Evolutionary conservation across 2,329 filamentous ascomycete genomes (phyloP).

Genomic region (Cytospora mali): DNA sequence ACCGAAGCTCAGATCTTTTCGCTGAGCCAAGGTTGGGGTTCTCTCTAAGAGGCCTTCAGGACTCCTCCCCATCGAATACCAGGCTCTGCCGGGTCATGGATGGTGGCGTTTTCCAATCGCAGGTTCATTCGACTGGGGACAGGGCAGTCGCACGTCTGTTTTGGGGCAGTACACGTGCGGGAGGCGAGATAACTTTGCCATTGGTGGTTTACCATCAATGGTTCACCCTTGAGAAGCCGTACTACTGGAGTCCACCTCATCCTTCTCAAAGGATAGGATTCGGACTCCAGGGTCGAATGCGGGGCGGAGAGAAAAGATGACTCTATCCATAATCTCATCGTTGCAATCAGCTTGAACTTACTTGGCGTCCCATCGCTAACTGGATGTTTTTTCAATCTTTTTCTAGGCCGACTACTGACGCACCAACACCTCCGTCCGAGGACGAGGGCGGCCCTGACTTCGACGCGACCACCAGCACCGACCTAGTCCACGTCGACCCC

Average conservation of each 20-base stretch:
- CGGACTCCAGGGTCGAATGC: conserved; percentile 12
- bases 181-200: conserved; percentile 9
- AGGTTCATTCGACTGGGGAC: conserved; percentile 10
- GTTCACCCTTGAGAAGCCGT: conserved; percentile 17
- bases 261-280: no score
- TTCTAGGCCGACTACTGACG: not conserved
- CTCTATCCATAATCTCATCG: conserved; percentile 15
- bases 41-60: not conserved
- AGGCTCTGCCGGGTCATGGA: not conserved
- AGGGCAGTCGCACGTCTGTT: conserved; percentile 9
- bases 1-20: conserved; percentile 4
- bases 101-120: conserved; percentile 14
- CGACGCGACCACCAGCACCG: not conserved
- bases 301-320: conserved; percentile 17
- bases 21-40: conserved; percentile 1
- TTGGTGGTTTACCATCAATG: conserved; percentile 7
- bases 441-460: not conserved
- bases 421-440: conserved; percentile 6
- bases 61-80: not conserved
- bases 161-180: conserved; percentile 6
- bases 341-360: conserved; percentile 7
- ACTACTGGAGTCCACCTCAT: not conserved
- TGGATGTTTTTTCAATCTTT: conserved; percentile 4
- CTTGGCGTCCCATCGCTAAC: conserved; percentile 15
- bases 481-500: not conserved